These are phyloP conservation scores for Bipolaris gigantea DNA, from an alignment of 2,329 filamentous ascomycete species.

Conservation along the genomic window DNA sequence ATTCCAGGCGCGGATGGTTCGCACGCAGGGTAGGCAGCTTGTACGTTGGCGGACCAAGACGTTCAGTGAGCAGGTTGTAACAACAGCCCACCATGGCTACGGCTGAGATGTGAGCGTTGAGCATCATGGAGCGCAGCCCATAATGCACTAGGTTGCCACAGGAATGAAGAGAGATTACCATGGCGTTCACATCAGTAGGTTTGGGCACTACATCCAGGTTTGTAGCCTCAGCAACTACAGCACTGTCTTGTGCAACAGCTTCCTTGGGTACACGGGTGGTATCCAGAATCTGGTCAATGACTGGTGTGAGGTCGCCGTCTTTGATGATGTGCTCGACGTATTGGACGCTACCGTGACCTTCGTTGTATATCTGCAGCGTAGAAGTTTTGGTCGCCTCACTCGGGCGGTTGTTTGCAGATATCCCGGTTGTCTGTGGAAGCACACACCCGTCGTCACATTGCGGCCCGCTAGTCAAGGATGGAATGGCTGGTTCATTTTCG, in stretches of 20 bases:
- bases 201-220: constrained; percentile 36
- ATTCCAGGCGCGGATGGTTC: constrained; percentile 67
- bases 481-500: background rate
- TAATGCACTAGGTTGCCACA: constrained; percentile 98
- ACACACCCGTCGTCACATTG: constrained; percentile 16
- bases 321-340: constrained; percentile 76
- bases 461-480: constrained; percentile 5
- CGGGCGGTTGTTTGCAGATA: background rate
- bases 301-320: constrained; percentile 69
- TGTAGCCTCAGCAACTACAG: constrained; percentile 24
- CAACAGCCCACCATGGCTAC: constrained; percentile 97
- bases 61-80: constrained; percentile 94
- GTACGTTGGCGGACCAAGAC: constrained; percentile 81
- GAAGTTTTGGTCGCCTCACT: constrained; percentile 30
- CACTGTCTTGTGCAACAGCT: constrained; percentile 29
- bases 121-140: constrained; percentile 79
- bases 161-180: constrained; percentile 94
- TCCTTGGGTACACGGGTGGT: constrained; percentile 36
- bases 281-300: constrained; percentile 64
- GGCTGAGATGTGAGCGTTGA: constrained; percentile 83
- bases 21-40: constrained; percentile 79
- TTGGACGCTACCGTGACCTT: constrained; percentile 70
- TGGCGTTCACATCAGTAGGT: constrained; percentile 54
- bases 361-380: constrained; percentile 50
- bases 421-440: background rate